Evolutionary conservation across 2,329 filamentous ascomycete genomes (phyloP).

Genomic region (Lecanicillium sp.): DNA sequence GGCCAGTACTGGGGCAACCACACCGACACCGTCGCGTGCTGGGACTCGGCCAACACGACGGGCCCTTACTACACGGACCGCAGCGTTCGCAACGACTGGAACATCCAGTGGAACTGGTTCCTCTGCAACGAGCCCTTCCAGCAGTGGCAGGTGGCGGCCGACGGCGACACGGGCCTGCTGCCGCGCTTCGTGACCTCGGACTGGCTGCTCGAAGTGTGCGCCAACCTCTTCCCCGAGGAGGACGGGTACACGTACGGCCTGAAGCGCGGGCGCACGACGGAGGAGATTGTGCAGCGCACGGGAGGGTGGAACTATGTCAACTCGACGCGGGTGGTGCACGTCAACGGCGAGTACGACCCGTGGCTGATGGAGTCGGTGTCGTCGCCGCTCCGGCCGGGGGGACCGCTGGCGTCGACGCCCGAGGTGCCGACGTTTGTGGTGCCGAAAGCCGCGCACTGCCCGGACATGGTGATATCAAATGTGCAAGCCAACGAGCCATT

Average conservation of each 20-base stretch:
- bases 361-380: conserved; percentile 11
- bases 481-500: conserved; percentile 50
- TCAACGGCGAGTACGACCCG: conserved; percentile 13
- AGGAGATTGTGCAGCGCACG: conserved; percentile 25
- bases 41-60: conserved; percentile 4
- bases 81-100: conserved; percentile 3
- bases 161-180: conserved; percentile 11
- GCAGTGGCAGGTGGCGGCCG: conserved; percentile 6
- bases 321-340: conserved; percentile 11
- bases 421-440: conserved; percentile 38
- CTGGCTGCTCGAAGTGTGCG: conserved; percentile 8
- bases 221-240: conserved; percentile 10
- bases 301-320: conserved; percentile 10
- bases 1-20: conserved; percentile 4
- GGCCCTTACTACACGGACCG: conserved; percentile 11
- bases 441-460: conserved; percentile 48
- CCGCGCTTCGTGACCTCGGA: conserved; percentile 1
- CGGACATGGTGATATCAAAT: conserved; percentile 59
- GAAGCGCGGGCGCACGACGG: conserved; percentile 31
- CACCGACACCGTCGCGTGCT: neutral
- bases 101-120: conserved; percentile 13
- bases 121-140: conserved; percentile 15
- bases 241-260: conserved; percentile 24
- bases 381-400: conserved; percentile 8
- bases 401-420: conserved; percentile 33